These are phyloP conservation scores for Rutstroemia sydowiana DNA, from an alignment of 2,329 filamentous ascomycete genomes.

Conservation along the genomic window DNA sequence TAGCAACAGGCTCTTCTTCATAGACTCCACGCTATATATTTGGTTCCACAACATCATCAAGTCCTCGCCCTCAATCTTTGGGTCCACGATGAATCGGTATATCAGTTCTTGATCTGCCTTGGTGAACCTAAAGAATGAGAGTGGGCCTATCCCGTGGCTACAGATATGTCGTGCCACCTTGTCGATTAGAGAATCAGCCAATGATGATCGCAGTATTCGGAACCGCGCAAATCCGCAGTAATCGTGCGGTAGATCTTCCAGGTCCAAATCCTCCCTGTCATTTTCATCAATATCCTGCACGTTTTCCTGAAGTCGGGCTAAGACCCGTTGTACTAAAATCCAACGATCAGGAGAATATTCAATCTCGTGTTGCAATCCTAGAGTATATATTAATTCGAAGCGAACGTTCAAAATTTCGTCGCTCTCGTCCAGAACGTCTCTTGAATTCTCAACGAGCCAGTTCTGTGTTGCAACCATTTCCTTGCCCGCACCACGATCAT, in stretches of 20 bases:
- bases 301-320: constrained; percentile 36
- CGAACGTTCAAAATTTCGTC: constrained; percentile 56
- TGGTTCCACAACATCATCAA: constrained; percentile 20
- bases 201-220: constrained; percentile 37
- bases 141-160: constrained; percentile 34
- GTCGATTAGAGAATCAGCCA: constrained; percentile 27
- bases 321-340: constrained; percentile 45
- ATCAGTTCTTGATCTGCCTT: background rate
- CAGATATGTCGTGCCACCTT: constrained; percentile 37
- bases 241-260: constrained; percentile 21
- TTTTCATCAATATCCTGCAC: constrained; percentile 26
- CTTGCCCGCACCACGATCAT: constrained; percentile 26
- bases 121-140: constrained; percentile 30
- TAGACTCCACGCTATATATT: constrained; percentile 26
- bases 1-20: constrained; percentile 36
- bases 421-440: constrained; percentile 58
- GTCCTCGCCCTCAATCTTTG: constrained; percentile 11
- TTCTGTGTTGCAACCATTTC: constrained; percentile 35
- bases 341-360: constrained; percentile 50
- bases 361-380: constrained; percentile 44
- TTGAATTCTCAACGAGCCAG: constrained; percentile 37
- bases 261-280: constrained; percentile 37
- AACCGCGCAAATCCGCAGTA: constrained; percentile 40
- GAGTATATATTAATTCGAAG: constrained; percentile 57
- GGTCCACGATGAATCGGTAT: constrained; percentile 6